These are phyloP conservation scores for Crithidia fasciculata DNA, from an alignment of 208 protist species.

Conservation along the genomic window DNA sequence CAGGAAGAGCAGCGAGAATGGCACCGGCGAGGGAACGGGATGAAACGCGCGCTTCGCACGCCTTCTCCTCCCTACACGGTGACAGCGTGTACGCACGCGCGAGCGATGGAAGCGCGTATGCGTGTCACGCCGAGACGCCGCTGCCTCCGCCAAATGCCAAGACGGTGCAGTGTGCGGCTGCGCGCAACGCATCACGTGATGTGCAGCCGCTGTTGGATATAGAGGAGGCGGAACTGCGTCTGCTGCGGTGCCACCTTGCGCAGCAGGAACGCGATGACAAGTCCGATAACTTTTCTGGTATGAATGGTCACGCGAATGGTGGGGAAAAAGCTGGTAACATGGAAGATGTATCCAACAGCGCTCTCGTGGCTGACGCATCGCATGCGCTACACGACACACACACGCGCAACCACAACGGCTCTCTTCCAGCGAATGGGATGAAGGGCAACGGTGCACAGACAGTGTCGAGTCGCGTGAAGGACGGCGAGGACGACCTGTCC, in stretches of 20 bases:
- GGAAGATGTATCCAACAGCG: no score
- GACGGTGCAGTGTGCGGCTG: constrained; percentile 1
- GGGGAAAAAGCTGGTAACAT: no score
- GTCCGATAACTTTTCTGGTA: no score
- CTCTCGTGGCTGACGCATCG: no score
- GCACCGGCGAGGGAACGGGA: no score
- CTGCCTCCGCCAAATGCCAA: constrained; percentile 21
- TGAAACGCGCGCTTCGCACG: neutral
- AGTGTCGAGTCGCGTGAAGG: neutral
- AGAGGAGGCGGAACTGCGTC: neutral
- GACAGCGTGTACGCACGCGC: neutral
- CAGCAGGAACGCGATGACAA: no score
- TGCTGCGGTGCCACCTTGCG: neutral
- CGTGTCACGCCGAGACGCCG: neutral
- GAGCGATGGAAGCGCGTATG: constrained; percentile 6
- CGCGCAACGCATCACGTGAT: neutral
- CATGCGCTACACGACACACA: no score
- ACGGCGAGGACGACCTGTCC: constrained; percentile 8
- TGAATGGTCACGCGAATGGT: no score
- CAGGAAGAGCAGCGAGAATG: neutral
- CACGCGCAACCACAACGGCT: no score
- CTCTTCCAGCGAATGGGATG: no score
- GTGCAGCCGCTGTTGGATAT: constrained; percentile 26
- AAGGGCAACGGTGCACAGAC: no score
- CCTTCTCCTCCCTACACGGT: neutral